Evolutionary conservation across 225 moss, liverwort and hornwort species (phyloP).

Genomic region (Pleurozium schreberi): DNA sequence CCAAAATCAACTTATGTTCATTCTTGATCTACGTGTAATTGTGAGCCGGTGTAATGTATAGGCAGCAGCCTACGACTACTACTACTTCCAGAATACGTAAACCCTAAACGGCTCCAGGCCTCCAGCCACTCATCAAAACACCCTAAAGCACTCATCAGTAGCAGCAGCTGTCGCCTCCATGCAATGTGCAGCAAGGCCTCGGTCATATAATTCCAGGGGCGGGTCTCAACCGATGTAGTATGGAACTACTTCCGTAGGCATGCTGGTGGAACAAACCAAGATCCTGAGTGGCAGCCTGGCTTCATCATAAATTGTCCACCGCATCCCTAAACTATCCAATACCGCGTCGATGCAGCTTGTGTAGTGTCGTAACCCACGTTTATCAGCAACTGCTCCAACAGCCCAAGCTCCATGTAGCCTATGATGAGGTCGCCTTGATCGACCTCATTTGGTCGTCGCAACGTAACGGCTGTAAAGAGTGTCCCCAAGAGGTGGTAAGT

Average conservation of each 20-base stretch:
- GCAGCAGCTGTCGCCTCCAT: neutral
- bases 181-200: neutral
- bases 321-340: neutral
- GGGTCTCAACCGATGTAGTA: neutral
- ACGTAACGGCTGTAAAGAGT: neutral
- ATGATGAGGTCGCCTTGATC: neutral
- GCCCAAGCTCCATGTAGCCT: neutral
- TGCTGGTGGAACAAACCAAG: neutral
- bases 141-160: neutral
- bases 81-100: neutral
- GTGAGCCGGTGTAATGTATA: neutral
- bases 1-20: neutral
- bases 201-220: neutral
- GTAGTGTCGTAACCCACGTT: neutral
- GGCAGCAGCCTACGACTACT: neutral
- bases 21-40: neutral
- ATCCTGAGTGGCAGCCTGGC: neutral
- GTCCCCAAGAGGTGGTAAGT: neutral
- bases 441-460: neutral
- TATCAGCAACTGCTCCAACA: neutral
- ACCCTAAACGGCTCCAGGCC: neutral
- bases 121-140: neutral
- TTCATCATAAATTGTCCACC: neutral
- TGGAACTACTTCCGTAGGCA: neutral
- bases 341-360: neutral